Conservation (phyloP, 2,329 filamentous ascomycete genomes). For the Fusarium palustre region DNA sequence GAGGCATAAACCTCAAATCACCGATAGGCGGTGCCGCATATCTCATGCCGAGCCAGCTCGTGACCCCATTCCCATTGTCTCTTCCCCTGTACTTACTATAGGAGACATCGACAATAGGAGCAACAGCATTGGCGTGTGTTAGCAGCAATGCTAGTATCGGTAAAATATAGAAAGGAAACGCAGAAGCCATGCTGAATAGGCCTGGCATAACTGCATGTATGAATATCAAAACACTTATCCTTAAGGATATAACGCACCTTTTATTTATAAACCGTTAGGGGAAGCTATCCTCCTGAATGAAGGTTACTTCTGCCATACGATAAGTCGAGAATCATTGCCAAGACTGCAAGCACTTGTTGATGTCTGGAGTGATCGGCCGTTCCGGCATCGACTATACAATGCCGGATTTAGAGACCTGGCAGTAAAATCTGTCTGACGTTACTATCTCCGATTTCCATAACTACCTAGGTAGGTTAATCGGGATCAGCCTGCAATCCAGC, state of each 20-base stretch:
- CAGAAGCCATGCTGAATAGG: not conserved
- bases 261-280: not conserved
- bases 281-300: not conserved
- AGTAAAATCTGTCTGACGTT: not conserved
- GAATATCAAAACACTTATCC: not conserved
- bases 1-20: slow-evolving; percentile 74
- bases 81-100: slow-evolving; percentile 75
- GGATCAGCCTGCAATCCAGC: not conserved
- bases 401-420: not conserved
- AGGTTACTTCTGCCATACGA: no score
- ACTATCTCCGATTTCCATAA: not conserved
- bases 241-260: not conserved
- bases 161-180: not conserved
- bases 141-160: slow-evolving; percentile 12
- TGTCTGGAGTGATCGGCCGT: not conserved
- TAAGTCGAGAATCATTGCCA: not conserved
- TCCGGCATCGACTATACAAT: not conserved
- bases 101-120: slow-evolving; percentile 65
- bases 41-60: slow-evolving; percentile 79
- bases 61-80: slow-evolving; percentile 66
- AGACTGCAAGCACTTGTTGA: not conserved
- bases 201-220: not conserved
- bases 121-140: slow-evolving; percentile 20
- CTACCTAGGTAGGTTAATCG: not conserved
- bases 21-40: slow-evolving; percentile 78